Percentiles rank a stretch among this genome's conserved stretches.
Evolutionary conservation across 1,139 yeast species (phyloP).

Genomic region (Diutina catenulata): DNA sequence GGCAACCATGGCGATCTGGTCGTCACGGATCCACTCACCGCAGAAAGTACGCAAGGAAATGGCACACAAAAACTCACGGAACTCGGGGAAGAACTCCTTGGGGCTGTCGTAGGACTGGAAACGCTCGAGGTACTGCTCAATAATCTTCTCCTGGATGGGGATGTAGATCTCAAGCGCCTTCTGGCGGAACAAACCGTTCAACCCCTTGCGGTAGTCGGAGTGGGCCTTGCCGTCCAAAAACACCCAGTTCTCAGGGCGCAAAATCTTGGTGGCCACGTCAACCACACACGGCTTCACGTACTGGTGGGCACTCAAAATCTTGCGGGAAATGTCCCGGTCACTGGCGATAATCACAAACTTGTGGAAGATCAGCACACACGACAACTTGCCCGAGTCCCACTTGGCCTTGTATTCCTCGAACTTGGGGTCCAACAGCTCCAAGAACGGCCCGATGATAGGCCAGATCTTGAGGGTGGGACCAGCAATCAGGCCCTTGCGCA

Average conservation of each 20-base stretch:
- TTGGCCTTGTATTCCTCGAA: constrained; percentile 86
- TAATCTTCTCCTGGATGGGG: constrained; percentile 72
- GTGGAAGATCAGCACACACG: constrained; percentile 96
- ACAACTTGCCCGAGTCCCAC: constrained; percentile 89
- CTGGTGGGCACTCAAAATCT: constrained; percentile 72
- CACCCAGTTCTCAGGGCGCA: constrained; percentile 96
- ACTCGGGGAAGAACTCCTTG: constrained; percentile 74
- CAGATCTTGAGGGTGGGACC: constrained; percentile 81
- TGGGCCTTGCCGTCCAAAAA: constrained; percentile 94
- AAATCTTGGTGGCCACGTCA: constrained; percentile 86
- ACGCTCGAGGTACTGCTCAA: constrained; percentile 65
- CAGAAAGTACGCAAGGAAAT: constrained; percentile 86
- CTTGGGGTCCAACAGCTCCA: constrained; percentile 93
- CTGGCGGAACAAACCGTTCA: constrained; percentile 81
- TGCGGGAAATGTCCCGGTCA: constrained; percentile 80
- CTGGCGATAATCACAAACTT: constrained; percentile 95
- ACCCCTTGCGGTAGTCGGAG: constrained; percentile 79
- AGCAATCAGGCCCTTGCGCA: constrained; percentile 75
- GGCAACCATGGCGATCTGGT: constrained; percentile 75
- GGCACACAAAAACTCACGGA: constrained; percentile 94
- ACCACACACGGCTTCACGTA: constrained; percentile 96
- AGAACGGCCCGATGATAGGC: constrained; percentile 94
- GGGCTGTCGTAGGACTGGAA: constrained; percentile 56
- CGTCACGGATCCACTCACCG: constrained; percentile 88
- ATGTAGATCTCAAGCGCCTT: constrained; percentile 74